Conservation (phyloP, 148 eudicot genomes). For the Persicaria maculosa region DNA sequence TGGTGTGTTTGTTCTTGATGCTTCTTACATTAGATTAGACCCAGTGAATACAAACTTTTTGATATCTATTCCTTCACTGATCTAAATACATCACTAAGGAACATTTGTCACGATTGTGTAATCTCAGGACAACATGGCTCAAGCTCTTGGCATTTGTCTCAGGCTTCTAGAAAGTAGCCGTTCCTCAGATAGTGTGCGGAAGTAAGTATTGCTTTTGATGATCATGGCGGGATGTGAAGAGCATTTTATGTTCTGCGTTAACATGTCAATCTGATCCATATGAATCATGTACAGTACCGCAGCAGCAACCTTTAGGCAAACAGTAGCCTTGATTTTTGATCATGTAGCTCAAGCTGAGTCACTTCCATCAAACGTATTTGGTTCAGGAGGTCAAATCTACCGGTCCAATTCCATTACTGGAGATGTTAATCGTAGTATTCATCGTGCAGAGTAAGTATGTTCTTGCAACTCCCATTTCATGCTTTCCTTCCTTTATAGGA, state of each 20-base stretch:
- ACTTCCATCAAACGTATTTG: slow-evolving; percentile 73
- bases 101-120: not conserved
- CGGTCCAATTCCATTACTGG: slow-evolving; percentile 80
- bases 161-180: slow-evolving; percentile 83
- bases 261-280: slow-evolving; percentile 11
- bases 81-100: slow-evolving; percentile 2
- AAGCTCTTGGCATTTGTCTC: slow-evolving; percentile 90
- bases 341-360: slow-evolving; percentile 73
- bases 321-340: slow-evolving; percentile 94
- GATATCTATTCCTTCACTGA: not conserved
- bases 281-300: slow-evolving; percentile 68
- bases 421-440: slow-evolving; percentile 81
- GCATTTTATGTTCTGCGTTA: slow-evolving; percentile 8
- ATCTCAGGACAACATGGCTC: slow-evolving; percentile 78
- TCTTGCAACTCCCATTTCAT: slow-evolving; percentile 10
- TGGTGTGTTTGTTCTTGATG: not conserved
- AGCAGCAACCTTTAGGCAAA: slow-evolving; percentile 98
- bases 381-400: slow-evolving; percentile 73
- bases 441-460: slow-evolving; percentile 65
- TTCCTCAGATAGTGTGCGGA: slow-evolving; percentile 90
- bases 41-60: not conserved
- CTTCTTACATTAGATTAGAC: not conserved
- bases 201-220: slow-evolving; percentile 42
- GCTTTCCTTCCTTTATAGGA: slow-evolving; percentile 2
- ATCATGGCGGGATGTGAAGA: not conserved